Percentiles rank a stretch among this genome's conserved stretches.
Evolutionary conservation across 1,139 yeast genomes (phyloP).

Genomic region (Blastobotrys persicus): DNA sequence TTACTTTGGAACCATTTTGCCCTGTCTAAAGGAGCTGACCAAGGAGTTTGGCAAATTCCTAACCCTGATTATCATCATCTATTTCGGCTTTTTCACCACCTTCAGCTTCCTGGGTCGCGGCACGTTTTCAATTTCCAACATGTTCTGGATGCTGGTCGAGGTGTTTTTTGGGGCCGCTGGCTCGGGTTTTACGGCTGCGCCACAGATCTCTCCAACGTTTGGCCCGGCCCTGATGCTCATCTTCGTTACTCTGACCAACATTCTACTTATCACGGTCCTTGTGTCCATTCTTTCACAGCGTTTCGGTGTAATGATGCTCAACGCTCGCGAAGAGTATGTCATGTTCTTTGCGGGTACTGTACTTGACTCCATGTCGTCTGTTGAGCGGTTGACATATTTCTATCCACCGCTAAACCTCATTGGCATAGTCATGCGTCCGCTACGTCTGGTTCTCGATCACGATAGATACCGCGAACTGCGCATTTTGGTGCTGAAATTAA

Average conservation of each 20-base stretch:
- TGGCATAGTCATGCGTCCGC: conserved; percentile 32
- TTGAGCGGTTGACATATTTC: conserved; percentile 34
- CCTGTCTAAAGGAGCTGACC: conserved; percentile 35
- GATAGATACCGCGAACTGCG: conserved; percentile 30
- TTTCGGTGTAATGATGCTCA: conserved; percentile 35
- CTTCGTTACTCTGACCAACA: conserved; percentile 33
- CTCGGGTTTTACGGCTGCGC: conserved; percentile 36
- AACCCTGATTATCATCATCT: conserved; percentile 33
- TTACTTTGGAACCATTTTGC: conserved; percentile 37
- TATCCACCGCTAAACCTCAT: conserved; percentile 38
- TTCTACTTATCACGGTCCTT: conserved; percentile 34
- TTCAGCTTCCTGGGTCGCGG: conserved; percentile 37
- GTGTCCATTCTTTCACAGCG: conserved; percentile 36
- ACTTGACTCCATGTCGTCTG: conserved; percentile 33
- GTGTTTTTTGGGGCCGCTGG: conserved; percentile 37
- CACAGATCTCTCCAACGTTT: conserved; percentile 31
- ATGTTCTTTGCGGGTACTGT: conserved; percentile 33
- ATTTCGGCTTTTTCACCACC: conserved; percentile 37
- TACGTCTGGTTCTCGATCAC: conserved; percentile 29
- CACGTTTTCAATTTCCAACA: conserved; percentile 28
- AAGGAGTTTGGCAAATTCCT: conserved; percentile 36
- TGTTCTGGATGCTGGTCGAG: conserved; percentile 37
- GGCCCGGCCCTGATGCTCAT: conserved; percentile 37
- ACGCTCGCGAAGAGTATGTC: conserved; percentile 36
- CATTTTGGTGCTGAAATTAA: conserved; percentile 29